A percentile compares a stretch with the other conserved stretches of the same genome.
Conservation (phyloP, 2,329 filamentous ascomycete genomes). For the Thielaviopsis punctulata region DNA sequence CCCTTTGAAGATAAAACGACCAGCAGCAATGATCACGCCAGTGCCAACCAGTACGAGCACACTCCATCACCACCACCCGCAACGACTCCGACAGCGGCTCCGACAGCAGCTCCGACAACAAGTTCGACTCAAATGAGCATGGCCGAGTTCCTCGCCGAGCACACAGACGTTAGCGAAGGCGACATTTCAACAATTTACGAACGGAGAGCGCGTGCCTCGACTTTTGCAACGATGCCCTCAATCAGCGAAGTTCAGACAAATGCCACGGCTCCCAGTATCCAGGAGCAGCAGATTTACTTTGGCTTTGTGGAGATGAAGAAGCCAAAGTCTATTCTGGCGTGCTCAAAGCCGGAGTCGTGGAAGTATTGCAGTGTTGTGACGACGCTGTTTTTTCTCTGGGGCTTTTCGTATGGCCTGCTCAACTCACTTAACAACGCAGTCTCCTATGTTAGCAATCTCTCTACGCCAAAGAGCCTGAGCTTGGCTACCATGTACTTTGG, state of each 20-base stretch:
- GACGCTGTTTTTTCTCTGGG: slow-evolving; percentile 76
- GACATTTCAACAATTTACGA: slow-evolving; percentile 1
- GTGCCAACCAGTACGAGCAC: background rate
- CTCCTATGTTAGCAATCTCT: slow-evolving; percentile 43
- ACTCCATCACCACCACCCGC: background rate
- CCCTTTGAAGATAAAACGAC: slow-evolving; percentile 9
- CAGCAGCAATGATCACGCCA: background rate
- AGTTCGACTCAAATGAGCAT: background rate
- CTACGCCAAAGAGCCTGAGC: slow-evolving; percentile 43
- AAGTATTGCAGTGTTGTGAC: slow-evolving; percentile 61
- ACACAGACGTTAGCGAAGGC: slow-evolving; percentile 3
- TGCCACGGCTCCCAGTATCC: slow-evolving; percentile 21
- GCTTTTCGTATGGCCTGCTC: slow-evolving; percentile 73
- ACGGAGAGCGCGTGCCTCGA: slow-evolving; percentile 10
- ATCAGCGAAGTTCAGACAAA: slow-evolving; percentile 19
- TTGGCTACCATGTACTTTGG: slow-evolving; percentile 56
- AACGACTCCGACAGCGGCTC: too few species aligned
- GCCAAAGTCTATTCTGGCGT: slow-evolving; percentile 54
- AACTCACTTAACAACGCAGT: slow-evolving; percentile 64
- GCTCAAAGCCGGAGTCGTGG: slow-evolving; percentile 45
- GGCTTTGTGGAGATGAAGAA: slow-evolving; percentile 57
- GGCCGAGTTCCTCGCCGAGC: slow-evolving; percentile 7
- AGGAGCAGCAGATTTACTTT: slow-evolving; percentile 42
- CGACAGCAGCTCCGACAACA: too few species aligned
- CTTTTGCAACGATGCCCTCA: slow-evolving; percentile 8